Evolutionary conservation across 345 rosid genomes (phyloP).

Genomic region (Dipteronia dyeriana): DNA sequence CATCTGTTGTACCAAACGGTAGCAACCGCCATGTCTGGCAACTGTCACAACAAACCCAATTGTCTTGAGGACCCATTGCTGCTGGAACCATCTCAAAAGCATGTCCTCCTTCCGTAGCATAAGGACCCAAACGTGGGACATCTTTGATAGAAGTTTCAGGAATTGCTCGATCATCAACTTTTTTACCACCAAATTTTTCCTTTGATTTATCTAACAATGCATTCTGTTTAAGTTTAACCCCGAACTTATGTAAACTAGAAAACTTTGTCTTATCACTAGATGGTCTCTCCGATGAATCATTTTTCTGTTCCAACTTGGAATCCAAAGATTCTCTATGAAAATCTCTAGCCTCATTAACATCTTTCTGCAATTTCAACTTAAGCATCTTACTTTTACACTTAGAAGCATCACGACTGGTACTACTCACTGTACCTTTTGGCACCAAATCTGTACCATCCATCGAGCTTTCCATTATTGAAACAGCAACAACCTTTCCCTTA

Average conservation of each 20-base stretch:
- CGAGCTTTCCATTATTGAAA: conserved; percentile 28
- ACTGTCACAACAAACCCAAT: conserved; percentile 66
- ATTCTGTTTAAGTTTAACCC: conserved; percentile 25
- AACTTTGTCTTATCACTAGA: conserved; percentile 29
- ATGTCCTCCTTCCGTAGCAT: conserved; percentile 26
- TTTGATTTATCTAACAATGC: conserved; percentile 29
- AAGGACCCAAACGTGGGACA: conserved; percentile 27
- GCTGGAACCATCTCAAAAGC: conserved; percentile 36
- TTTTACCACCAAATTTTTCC: conserved; percentile 34
- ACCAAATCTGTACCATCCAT: conserved; percentile 30
- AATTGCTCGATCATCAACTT: conserved; percentile 28
- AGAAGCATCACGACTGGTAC: conserved; percentile 30
- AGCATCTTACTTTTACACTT: conserved; percentile 27
- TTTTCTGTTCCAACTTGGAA: conserved; percentile 24
- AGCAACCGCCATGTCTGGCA: conserved; percentile 78
- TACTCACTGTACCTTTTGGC: conserved; percentile 23
- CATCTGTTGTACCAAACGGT: conserved; percentile 47
- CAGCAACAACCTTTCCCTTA: conserved; percentile 20
- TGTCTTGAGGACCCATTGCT: conserved; percentile 35
- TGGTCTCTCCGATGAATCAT: conserved; percentile 20
- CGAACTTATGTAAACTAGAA: conserved; percentile 21
- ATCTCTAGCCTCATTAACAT: conserved; percentile 28
- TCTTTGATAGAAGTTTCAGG: conserved; percentile 29
- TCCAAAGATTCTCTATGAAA: conserved; percentile 21
- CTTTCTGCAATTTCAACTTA: conserved; percentile 40